These are phyloP conservation scores for Chaetothyriales sp. DNA, from an alignment of 2,329 filamentous ascomycete genomes.

Conservation along the genomic window DNA sequence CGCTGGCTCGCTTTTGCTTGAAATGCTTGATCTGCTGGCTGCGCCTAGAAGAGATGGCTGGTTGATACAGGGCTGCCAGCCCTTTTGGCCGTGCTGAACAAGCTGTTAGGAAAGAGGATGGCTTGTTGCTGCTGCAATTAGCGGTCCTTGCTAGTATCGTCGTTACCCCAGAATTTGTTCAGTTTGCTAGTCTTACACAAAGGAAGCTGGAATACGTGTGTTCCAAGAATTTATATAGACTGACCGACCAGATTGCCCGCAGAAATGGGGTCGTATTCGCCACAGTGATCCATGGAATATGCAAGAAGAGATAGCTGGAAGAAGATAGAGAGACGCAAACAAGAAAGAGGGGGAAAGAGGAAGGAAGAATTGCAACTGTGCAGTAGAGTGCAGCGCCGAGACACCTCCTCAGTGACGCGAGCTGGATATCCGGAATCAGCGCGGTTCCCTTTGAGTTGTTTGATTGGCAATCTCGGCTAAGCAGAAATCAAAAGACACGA, in stretches of 20 bases:
- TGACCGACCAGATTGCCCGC: not conserved
- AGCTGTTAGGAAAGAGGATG: not conserved
- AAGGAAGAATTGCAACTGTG: not conserved
- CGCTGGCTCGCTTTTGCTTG: too few relatives aligned
- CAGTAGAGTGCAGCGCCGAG: not conserved
- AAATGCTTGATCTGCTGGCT: too few relatives aligned
- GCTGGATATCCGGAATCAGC: not conserved
- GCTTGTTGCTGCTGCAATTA: not conserved
- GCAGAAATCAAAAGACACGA: not conserved
- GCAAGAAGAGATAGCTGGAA: not conserved
- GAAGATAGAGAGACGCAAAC: not conserved
- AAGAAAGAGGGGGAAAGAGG: not conserved
- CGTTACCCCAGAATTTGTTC: not conserved
- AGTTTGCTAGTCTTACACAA: not conserved
- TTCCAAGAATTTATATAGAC: not conserved
- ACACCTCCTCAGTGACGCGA: not conserved
- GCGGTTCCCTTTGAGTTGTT: not conserved
- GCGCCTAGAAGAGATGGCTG: too few relatives aligned
- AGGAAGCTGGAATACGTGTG: not conserved
- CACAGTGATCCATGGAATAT: not conserved
- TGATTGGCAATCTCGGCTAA: not conserved
- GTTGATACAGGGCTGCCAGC: too few relatives aligned
- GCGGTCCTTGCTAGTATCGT: too few relatives aligned
- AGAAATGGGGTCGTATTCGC: not conserved
- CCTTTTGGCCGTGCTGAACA: not conserved